Evolutionary conservation across 257 asterid genomes (phyloP), one percentile per base, ranked within the genome.

Genomic region (Primulina eburnea): DNA sequence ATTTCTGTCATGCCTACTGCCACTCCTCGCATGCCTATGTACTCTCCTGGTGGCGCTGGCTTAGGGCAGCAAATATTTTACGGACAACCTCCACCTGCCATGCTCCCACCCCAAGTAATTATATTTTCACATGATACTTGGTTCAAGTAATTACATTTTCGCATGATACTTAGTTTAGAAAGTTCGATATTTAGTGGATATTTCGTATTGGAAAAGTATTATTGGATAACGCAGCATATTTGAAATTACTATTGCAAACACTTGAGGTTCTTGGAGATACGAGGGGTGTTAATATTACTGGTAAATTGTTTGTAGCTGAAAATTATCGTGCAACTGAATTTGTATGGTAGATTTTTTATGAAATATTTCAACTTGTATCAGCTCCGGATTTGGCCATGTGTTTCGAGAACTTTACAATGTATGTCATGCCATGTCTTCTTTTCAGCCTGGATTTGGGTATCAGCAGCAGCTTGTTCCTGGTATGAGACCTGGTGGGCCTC

Each of bases 381-480:
- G 34, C 8, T 29, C 17, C 30, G 7, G 71, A 21, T 4, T 43
- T 26, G 8, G 58, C 30, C 20, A 2, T 33, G 34, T 50, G 35
- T 32, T 32, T 17, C 26, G 21, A 28, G 29, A 62, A 17, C 58
- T 50, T 52, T 38, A 1, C 63, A 24, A 52, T 21, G 40, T 34
- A 24, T 67, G 40, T 59, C 55, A 32, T 61, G 38, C 64, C 8
- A 67, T 64, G 43, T 10, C 11, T 50, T 60, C 29, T 30, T 71
- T 69, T 29, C 86, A 90, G 99, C 89, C 95, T 87, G 98, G 97
- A 63, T 93, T 90, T 75, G 99, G 97, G 60, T 93, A 93, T 80
- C 99, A 90, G 69, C 99, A 93, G 87, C 99, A 93, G 73, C 96
- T 93, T 67, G 87, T 93, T 70, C 99, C 99, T 35, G 96, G 96